Evolutionary conservation across 768 basidiomycete genomes (phyloP).

Genomic region (Rhodotorula paludigena): DNA sequence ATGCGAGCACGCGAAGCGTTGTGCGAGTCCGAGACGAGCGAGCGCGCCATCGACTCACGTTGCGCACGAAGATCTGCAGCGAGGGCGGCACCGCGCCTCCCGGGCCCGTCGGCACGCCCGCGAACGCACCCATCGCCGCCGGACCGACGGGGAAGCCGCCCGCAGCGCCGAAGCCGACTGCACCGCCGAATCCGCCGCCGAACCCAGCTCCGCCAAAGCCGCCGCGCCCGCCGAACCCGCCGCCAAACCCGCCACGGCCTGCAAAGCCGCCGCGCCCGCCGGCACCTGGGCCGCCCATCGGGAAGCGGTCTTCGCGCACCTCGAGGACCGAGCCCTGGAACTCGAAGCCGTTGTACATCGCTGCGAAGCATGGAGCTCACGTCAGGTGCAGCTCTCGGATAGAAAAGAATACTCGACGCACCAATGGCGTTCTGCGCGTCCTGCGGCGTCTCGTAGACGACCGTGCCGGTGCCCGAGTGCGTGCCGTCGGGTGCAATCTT

Average conservation of each 20-base stretch:
- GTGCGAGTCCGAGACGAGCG: too few relatives aligned
- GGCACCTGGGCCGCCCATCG: conserved; percentile 42
- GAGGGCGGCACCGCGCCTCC: conserved; percentile 39
- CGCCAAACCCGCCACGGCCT: conserved; percentile 41
- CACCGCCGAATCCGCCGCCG: conserved; percentile 58
- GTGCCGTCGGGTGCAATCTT: conserved; percentile 84
- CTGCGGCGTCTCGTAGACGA: conserved; percentile 84
- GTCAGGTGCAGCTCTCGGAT: neutral
- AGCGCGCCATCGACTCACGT: conserved; percentile 59
- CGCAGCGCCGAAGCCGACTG: neutral
- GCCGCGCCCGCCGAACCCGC: conserved; percentile 51
- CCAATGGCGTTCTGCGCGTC: conserved; percentile 90
- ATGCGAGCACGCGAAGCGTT: too few relatives aligned
- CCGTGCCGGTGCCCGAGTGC: conserved; percentile 66
- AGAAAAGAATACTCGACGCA: conserved; percentile 47
- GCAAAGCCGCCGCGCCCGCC: conserved; percentile 58
- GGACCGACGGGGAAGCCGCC: conserved; percentile 48
- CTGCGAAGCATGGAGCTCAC: conserved; percentile 49
- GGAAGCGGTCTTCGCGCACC: conserved; percentile 89
- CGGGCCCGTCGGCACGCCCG: conserved; percentile 5
- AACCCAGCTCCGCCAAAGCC: conserved; percentile 55
- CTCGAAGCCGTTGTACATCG: conserved; percentile 93
- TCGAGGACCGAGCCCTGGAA: conserved; percentile 95
- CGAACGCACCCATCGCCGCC: conserved; percentile 48
- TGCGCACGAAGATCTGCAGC: conserved; percentile 96